phyloP scores from a whole-genome alignment of 106 monocot genomes.

The Chionographis japonica region DNA sequence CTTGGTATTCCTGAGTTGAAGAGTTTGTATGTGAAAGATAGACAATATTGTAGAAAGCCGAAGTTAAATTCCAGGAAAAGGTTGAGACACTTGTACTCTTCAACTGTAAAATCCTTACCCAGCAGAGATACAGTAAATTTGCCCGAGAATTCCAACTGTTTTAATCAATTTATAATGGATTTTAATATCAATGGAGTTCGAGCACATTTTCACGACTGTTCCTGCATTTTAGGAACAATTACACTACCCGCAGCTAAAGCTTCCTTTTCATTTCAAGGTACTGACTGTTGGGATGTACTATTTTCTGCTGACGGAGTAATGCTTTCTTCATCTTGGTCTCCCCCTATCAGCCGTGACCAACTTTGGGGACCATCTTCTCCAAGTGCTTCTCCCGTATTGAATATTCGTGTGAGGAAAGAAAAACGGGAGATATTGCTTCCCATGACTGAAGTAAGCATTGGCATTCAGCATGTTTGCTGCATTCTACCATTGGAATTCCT shows the following conservation, averaged over 20 bases:
- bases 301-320: slow-evolving; percentile 39
- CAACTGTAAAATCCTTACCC: background rate
- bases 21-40: slow-evolving; percentile 12
- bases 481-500: slow-evolving; percentile 70
- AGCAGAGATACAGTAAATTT: slow-evolving; percentile 1
- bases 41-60: background rate
- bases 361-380: slow-evolving; percentile 56
- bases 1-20: slow-evolving; percentile 17
- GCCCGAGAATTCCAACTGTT: background rate
- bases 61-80: slow-evolving; percentile 9
- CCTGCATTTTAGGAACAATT: slow-evolving; percentile 56
- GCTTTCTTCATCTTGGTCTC: slow-evolving; percentile 57
- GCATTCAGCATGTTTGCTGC: slow-evolving; percentile 64
- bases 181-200: slow-evolving; percentile 36
- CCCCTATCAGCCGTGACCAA: slow-evolving; percentile 32
- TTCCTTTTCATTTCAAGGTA: slow-evolving; percentile 21
- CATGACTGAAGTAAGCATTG: slow-evolving; percentile 56
- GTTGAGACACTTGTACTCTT: slow-evolving; percentile 1
- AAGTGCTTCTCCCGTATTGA: slow-evolving; percentile 33
- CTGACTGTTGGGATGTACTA: slow-evolving; percentile 59
- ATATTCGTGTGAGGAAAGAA: slow-evolving; percentile 55
- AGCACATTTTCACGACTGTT: slow-evolving; percentile 80
- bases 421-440: slow-evolving; percentile 12
- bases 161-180: slow-evolving; percentile 22
- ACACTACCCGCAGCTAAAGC: slow-evolving; percentile 28